Conservation (phyloP, 441 rosid genomes). For the Bocquillonia castaneifolia region DNA sequence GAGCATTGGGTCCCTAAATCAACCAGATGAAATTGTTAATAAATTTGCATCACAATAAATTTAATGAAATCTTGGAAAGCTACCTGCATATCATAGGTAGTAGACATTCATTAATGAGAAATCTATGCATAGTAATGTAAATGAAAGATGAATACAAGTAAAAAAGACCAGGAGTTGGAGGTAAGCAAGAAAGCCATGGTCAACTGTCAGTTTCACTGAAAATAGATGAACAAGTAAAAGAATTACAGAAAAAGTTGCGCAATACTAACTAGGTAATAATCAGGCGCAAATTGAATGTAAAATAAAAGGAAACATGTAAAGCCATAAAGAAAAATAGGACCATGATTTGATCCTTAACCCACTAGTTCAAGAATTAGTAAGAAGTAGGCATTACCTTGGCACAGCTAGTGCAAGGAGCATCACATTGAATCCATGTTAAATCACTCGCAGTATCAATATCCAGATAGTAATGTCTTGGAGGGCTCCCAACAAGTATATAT, state of each 20-base stretch:
- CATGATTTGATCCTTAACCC: not conserved
- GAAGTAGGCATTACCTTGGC: slow-evolving; percentile 53
- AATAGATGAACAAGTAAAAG: not conserved
- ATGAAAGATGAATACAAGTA: too few species aligned
- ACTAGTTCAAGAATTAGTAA: slow-evolving; percentile 5
- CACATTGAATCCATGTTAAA: slow-evolving; percentile 94
- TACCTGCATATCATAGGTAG: not conserved
- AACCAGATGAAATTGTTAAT: slow-evolving; percentile 23
- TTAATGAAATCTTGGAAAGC: not conserved
- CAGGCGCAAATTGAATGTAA: not conserved
- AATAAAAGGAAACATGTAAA: not conserved
- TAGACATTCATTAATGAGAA: too few species aligned
- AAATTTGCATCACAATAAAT: not conserved
- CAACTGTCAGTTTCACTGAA: not conserved
- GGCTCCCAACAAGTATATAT: slow-evolving; percentile 58
- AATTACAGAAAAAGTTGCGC: not conserved
- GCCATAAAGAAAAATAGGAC: not conserved
- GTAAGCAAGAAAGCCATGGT: not conserved
- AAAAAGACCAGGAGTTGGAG: not conserved
- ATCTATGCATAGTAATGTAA: too few species aligned
- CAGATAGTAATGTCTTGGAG: slow-evolving; percentile 55
- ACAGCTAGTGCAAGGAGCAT: slow-evolving; percentile 87
- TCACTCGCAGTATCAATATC: slow-evolving; percentile 95
- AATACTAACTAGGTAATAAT: not conserved
- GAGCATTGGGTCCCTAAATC: slow-evolving; percentile 76